Conservation (phyloP, 1,139 yeast genomes). For the Debaryomyces fabryi region DNA sequence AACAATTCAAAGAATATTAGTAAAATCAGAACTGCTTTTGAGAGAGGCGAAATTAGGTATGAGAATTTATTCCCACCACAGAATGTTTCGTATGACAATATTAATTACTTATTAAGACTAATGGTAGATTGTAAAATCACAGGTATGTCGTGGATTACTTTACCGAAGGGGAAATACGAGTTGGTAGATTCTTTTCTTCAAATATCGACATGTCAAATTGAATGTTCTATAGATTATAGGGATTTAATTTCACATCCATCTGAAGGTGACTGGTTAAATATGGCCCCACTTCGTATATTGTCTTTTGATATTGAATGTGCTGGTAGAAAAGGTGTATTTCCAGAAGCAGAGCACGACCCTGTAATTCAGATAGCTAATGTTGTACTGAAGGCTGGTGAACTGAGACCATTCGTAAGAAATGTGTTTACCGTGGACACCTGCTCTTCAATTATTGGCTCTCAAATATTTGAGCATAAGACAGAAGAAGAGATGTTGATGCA, state of each 20-base stretch:
- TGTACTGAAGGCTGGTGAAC: conserved; percentile 79
- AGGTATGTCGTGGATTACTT: conserved; percentile 97
- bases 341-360: conserved; percentile 91
- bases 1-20: conserved; percentile 68
- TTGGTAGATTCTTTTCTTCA: conserved; percentile 38
- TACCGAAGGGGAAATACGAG: conserved; percentile 73
- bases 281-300: conserved; percentile 90
- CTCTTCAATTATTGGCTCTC: conserved; percentile 91
- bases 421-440: conserved; percentile 94
- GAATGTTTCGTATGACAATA: conserved; percentile 81
- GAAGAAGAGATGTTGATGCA: conserved; percentile 82
- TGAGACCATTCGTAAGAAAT: conserved; percentile 85
- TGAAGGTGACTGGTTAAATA: conserved; percentile 91
- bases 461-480: conserved; percentile 71
- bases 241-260: conserved; percentile 80
- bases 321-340: conserved; percentile 94
- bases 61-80: conserved; percentile 61
- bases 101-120: conserved; percentile 79
- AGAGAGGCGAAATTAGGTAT: conserved; percentile 75
- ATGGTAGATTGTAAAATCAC: conserved; percentile 92
- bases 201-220: conserved; percentile 83
- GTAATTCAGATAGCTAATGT: conserved; percentile 98
- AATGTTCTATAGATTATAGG: conserved; percentile 67
- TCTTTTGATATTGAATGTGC: conserved; percentile 99
- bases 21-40: conserved; percentile 75